Evolutionary conservation across 192 early-diverging fungal species (phyloP).

Genomic region (Linnemannia hyalina): DNA sequence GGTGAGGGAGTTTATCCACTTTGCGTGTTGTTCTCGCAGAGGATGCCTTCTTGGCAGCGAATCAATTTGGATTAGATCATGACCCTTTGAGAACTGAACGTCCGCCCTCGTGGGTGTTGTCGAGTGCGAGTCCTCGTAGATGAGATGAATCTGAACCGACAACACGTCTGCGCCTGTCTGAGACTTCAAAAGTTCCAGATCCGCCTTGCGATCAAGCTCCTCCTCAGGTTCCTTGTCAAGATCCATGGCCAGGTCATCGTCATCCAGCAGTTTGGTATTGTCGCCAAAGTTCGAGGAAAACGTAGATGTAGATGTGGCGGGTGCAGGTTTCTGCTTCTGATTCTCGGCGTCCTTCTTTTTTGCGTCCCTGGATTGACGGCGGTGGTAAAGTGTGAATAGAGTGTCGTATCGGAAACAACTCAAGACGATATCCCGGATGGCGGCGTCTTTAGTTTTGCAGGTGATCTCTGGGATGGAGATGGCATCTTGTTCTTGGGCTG

Average conservation of each 20-base stretch:
- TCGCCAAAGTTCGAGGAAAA: background rate
- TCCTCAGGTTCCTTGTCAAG: background rate
- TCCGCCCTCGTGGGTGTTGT: constrained; percentile 1
- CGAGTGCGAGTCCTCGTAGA: constrained; percentile 7
- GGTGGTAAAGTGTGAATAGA: constrained; percentile 7
- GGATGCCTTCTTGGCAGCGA: background rate
- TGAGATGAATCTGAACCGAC: constrained; percentile 9
- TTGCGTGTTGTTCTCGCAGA: background rate
- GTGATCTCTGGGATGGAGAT: background rate
- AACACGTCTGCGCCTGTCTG: background rate
- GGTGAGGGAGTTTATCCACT: background rate
- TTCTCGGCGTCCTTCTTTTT: background rate
- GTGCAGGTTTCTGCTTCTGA: background rate
- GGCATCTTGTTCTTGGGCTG: background rate
- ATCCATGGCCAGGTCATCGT: constrained; percentile 15
- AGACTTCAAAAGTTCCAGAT: background rate
- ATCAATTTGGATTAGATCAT: background rate
- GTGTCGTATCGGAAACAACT: background rate
- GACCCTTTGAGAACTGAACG: background rate
- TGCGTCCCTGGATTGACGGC: background rate
- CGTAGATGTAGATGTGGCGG: background rate
- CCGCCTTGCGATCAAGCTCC: background rate
- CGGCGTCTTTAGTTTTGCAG: background rate
- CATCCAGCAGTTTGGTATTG: background rate
- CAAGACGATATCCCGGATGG: constrained; percentile 6